Conservation (phyloP, 148 eudicot species). For the Silene latifolia region DNA sequence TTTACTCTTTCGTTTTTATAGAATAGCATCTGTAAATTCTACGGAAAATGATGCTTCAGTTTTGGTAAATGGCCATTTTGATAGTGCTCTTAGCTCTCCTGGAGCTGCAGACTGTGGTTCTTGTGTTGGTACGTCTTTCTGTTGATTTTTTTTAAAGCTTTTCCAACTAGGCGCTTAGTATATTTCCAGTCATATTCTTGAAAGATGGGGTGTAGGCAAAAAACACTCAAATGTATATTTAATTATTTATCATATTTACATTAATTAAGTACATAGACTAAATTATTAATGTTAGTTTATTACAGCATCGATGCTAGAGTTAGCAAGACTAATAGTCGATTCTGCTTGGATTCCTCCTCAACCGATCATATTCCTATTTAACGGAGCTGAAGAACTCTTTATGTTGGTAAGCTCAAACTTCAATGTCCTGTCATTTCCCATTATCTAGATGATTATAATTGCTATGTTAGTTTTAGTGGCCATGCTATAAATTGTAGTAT, state of each 20-base stretch:
- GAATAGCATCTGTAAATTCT: conserved; percentile 70
- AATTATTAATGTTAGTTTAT: conserved; percentile 10
- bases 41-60: conserved; percentile 70
- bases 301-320: conserved; percentile 84
- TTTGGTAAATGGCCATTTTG: conserved; percentile 85
- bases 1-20: conserved; percentile 27
- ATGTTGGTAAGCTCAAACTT: conserved; percentile 64
- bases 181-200: not conserved
- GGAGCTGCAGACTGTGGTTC: conserved; percentile 99
- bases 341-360: conserved; percentile 81
- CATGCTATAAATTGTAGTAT: not conserved
- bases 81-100: conserved; percentile 86
- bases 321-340: conserved; percentile 82
- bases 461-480: not conserved
- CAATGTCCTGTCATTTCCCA: not conserved
- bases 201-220: not conserved
- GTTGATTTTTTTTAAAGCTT: not conserved
- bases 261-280: not conserved
- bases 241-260: not conserved
- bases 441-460: not conserved
- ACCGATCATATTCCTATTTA: conserved; percentile 89
- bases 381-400: conserved; percentile 98
- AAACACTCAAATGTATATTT: not conserved
- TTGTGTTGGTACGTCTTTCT: conserved; percentile 75
- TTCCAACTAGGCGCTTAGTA: not conserved